Evolutionary conservation across 106 monocot species (phyloP).

Genomic region (Phalaenopsis equestris): DNA sequence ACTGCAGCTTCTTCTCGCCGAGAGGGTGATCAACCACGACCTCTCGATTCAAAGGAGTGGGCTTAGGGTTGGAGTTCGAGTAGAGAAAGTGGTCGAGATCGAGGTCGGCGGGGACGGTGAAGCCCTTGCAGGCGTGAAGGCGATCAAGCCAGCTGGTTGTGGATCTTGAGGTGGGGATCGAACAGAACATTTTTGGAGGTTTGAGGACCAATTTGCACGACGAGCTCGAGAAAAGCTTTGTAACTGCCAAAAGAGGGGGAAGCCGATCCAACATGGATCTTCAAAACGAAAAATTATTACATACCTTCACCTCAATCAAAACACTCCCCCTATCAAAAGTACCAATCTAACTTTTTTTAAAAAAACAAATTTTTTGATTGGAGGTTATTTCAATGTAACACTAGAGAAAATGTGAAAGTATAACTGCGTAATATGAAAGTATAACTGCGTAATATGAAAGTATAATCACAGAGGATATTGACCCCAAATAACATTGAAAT

Average conservation of each 20-base stretch:
- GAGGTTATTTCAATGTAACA: too few relatives aligned
- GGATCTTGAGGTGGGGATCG: constrained; percentile 8
- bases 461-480: too few relatives aligned
- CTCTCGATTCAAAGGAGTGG: constrained; percentile 3
- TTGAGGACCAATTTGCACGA: background rate
- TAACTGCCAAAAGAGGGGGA: background rate
- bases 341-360: too few relatives aligned
- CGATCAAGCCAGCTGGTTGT: constrained; percentile 45
- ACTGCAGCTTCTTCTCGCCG: background rate
- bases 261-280: too few relatives aligned
- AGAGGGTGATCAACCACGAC: background rate
- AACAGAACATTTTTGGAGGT: constrained; percentile 5
- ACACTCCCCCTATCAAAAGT: too few relatives aligned
- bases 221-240: background rate
- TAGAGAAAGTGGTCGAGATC: constrained; percentile 25
- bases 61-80: constrained; percentile 18
- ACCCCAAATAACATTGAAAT: too few relatives aligned
- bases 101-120: constrained; percentile 24
- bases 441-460: too few relatives aligned
- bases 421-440: too few relatives aligned
- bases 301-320: too few relatives aligned
- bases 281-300: too few relatives aligned
- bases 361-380: too few relatives aligned
- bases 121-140: constrained; percentile 34
- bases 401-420: too few relatives aligned